phyloP scores from a whole-genome alignment of 208 protist genomes.

The Leishmania amazonensis region DNA sequence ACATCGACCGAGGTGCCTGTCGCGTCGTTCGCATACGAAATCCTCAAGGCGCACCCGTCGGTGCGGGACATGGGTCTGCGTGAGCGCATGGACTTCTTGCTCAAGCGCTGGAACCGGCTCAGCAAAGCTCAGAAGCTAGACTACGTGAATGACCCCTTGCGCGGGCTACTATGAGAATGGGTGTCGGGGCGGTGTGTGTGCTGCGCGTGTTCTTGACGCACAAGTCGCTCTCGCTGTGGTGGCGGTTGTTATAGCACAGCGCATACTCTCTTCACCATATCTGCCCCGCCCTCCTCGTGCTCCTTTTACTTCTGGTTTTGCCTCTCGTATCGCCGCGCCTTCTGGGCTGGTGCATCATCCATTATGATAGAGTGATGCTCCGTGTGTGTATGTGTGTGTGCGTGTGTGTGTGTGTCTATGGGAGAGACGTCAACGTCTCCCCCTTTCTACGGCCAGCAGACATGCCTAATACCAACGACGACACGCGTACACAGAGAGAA shows the following conservation, averaged over 20 bases:
- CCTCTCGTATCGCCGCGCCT: neutral
- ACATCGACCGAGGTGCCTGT: conserved; percentile 81
- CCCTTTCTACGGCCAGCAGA: neutral
- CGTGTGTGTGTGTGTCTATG: too few species aligned
- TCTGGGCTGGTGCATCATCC: neutral
- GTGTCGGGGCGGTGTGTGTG: neutral
- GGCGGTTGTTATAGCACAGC: neutral
- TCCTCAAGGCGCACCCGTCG: conserved; percentile 81
- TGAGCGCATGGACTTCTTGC: conserved; percentile 89
- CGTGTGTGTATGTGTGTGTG: neutral
- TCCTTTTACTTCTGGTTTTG: neutral
- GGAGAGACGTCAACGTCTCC: neutral
- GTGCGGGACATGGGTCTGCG: conserved; percentile 81
- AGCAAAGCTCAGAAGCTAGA: conserved; percentile 57
- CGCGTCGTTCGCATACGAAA: conserved; percentile 80
- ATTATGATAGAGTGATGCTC: neutral
- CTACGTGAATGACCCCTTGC: conserved; percentile 83
- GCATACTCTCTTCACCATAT: neutral
- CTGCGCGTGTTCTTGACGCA: neutral
- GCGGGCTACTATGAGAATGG: conserved; percentile 62
- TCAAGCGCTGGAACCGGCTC: conserved; percentile 71
- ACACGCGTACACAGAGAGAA: too few species aligned
- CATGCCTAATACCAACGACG: neutral
- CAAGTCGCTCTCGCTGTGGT: neutral
- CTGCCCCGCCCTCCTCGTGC: neutral